Percentiles rank a stretch among this genome's conserved stretches.
phyloP scores from a whole-genome alignment of 2,329 filamentous ascomycete genomes.

The Ceratocystis diversiconidia region DNA sequence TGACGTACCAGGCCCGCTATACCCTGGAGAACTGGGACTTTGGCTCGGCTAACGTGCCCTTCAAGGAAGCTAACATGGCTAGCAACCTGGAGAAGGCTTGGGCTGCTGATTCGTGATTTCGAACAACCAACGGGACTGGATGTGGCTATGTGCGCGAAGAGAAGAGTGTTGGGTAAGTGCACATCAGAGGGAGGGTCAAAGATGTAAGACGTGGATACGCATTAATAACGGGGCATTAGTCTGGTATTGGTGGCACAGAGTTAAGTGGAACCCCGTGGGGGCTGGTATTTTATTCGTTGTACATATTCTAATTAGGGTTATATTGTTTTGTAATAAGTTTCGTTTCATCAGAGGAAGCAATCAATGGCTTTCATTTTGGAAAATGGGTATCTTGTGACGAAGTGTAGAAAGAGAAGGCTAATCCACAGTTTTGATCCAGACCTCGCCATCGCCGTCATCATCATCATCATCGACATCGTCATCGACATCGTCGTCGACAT shows the following conservation, averaged over 20 bases:
- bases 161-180: neutral
- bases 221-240: neutral
- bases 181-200: neutral
- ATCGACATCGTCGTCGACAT: neutral
- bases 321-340: neutral
- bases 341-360: neutral
- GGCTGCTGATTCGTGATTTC: conserved; percentile 1
- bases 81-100: conserved; percentile 17
- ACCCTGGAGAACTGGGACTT: conserved; percentile 30
- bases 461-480: no score
- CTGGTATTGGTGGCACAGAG: neutral
- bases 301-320: neutral
- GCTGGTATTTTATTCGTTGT: neutral
- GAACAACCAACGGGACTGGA: conserved; percentile 22
- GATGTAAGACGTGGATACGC: neutral
- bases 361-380: neutral
- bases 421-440: neutral
- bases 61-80: conserved; percentile 25
- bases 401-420: neutral
- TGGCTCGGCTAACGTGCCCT: conserved; percentile 30
- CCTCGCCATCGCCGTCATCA: neutral
- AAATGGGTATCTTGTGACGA: neutral
- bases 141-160: neutral
- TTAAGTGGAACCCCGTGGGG: neutral
- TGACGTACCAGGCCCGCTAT: conserved; percentile 25